Evolutionary conservation across 2,329 filamentous ascomycete species (phyloP).

Genomic region (Samsoniella hepiali): DNA sequence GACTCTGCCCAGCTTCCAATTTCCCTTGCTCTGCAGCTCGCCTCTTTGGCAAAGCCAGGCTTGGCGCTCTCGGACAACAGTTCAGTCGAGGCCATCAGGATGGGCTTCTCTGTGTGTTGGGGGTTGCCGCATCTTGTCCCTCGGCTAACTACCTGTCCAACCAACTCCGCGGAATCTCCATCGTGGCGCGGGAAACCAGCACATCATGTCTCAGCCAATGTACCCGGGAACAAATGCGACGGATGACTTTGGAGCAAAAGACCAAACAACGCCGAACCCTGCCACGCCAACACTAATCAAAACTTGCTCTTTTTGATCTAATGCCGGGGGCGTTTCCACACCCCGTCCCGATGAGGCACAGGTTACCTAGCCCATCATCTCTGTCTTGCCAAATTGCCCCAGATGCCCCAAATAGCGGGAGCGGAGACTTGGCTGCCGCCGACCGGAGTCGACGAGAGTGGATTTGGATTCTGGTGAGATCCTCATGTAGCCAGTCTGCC

Average conservation of each 20-base stretch:
- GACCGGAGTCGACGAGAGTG: not conserved
- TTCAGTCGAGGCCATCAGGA: too few species aligned
- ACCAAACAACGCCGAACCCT: slow-evolving; percentile 4
- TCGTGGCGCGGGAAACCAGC: not conserved
- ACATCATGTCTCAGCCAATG: not conserved
- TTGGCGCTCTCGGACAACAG: too few species aligned
- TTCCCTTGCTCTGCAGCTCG: too few species aligned
- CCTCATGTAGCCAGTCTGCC: too few species aligned
- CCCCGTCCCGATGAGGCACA: not conserved
- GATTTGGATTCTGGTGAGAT: too few species aligned
- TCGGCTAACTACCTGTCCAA: too few species aligned
- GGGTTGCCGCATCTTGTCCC: not conserved
- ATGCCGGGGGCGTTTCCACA: not conserved
- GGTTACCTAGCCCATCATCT: not conserved
- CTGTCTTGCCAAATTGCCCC: not conserved
- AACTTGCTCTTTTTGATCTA: too few species aligned
- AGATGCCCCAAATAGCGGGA: not conserved
- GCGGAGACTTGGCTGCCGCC: not conserved
- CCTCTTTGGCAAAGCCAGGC: too few species aligned
- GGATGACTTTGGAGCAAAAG: too few species aligned
- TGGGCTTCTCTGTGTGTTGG: not conserved
- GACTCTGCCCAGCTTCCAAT: too few species aligned
- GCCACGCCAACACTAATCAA: not conserved
- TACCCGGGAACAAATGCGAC: too few species aligned
- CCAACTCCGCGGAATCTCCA: slow-evolving; percentile 2